Evolutionary conservation across 2,329 filamentous ascomycete species (phyloP), one percentile per base, ranked within the genome.

Genomic region (Fusarium sublunatum): DNA sequence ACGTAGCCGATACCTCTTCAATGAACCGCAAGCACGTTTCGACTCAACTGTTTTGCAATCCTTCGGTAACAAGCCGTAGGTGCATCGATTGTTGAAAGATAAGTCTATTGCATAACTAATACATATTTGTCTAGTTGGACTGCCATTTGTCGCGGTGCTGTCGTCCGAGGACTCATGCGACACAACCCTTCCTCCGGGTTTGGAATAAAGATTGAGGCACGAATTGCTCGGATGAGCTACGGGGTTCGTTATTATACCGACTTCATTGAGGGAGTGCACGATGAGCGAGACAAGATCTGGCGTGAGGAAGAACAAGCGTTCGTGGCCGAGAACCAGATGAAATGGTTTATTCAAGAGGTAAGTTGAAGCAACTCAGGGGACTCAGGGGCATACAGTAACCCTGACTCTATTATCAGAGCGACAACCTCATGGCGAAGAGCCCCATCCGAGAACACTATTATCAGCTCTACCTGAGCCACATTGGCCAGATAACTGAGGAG

Each of bases 141-240:
- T 1, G 75, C 76, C 0, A 71, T 77, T 2, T 75, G 73, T 13
- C 71, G 73, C 0, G 76, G 76, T 2, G 76, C 75, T 1, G 74
- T 74, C 2, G 36, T 74, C 0, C 64, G 69, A 0, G 74, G 72
- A 0, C 55, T 76, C 1, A 29, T 56, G 1, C 29, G 26, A 3
- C 12, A 36, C 1, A 19, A 29, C 1, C 42, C 61, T 1, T 53
- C 39, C 0, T 7, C 49, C 0, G 29, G 42, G 0, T 12, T 73
- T 0, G 48, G 42, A 1, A 7, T 72, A 0, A 52, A 19, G 0
- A 61, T 76, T 0, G 39, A 56, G 4, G 54, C 68, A 1, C 68
- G 74, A 4, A 25, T 77, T 9, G 69, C 73, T 3, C 58, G 75
- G 0, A 53, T 68, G 19, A 75, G 71, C 6, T 76, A 74, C 19